These are phyloP conservation scores for Isatis tinctoria DNA, from an alignment of 345 rosid genomes.

Conservation along the genomic window DNA sequence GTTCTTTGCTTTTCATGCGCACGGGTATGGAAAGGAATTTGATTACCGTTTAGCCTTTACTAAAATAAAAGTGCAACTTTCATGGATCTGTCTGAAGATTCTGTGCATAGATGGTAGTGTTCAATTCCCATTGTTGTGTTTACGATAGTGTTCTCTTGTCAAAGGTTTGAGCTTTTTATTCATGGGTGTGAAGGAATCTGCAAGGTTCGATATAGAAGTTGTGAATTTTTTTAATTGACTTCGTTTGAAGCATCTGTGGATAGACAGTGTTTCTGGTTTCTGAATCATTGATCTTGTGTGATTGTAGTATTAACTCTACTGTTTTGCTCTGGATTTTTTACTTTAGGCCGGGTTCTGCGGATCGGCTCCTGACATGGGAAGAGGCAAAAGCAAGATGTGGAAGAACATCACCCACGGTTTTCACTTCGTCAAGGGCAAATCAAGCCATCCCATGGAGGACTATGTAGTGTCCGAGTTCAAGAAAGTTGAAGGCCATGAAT, in stretches of 20 bases:
- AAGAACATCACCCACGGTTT: background rate
- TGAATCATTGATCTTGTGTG: background rate
- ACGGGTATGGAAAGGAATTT: background rate
- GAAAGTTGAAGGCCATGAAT: background rate
- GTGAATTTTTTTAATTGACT: background rate
- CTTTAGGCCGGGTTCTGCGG: background rate
- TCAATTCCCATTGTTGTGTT: background rate
- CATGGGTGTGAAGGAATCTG: background rate
- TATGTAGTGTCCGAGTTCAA: background rate
- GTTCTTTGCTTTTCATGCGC: background rate
- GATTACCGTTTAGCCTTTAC: background rate
- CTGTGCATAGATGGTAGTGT: background rate
- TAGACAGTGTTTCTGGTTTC: background rate
- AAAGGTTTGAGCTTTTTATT: background rate
- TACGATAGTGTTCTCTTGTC: background rate
- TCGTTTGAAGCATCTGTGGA: background rate
- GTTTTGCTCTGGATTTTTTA: background rate
- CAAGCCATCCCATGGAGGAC: background rate
- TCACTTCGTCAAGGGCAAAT: background rate
- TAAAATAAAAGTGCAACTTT: background rate
- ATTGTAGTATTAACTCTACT: background rate
- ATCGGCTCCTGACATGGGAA: background rate
- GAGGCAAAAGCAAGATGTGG: constrained; percentile 2
- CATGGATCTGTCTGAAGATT: background rate
- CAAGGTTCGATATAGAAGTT: background rate